Evolutionary conservation across 768 basidiomycete genomes (phyloP).

Genomic region (Hericium erinaceus): DNA sequence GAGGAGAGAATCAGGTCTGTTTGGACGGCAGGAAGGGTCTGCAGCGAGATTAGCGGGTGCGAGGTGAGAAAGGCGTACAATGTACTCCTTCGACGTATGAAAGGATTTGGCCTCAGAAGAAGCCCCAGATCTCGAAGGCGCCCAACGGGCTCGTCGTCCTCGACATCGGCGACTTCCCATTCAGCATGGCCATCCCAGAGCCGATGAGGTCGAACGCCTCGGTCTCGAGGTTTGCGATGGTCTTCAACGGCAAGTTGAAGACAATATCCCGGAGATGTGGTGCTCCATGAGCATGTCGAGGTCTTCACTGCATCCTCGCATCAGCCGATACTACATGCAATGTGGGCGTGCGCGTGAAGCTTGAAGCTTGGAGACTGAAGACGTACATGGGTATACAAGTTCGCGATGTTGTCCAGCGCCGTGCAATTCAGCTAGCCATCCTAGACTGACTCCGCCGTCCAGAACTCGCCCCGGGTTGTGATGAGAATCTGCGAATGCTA

Average conservation of each 20-base stretch:
- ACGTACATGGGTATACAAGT: too few relatives aligned
- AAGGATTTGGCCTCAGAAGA: constrained; percentile 87
- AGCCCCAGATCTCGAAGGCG: constrained; percentile 83
- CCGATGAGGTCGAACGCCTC: constrained; percentile 80
- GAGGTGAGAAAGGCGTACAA: constrained; percentile 22
- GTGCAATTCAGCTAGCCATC: too few relatives aligned
- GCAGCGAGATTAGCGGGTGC: neutral
- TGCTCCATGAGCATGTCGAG: constrained; percentile 73
- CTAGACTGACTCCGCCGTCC: too few relatives aligned
- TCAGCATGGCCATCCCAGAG: constrained; percentile 86
- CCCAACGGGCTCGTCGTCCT: constrained; percentile 74
- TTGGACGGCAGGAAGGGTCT: constrained; percentile 52
- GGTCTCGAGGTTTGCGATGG: constrained; percentile 61
- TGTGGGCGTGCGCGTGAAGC: too few relatives aligned
- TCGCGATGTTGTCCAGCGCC: too few relatives aligned
- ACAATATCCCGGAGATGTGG: constrained; percentile 64
- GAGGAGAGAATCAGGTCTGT: constrained; percentile 57
- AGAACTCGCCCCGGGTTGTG: too few relatives aligned
- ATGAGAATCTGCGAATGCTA: too few relatives aligned
- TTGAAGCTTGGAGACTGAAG: too few relatives aligned
- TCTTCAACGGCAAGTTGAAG: constrained; percentile 63
- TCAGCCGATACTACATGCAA: neutral
- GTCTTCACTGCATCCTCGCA: constrained; percentile 53
- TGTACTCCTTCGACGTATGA: constrained; percentile 80
- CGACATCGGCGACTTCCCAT: constrained; percentile 69